These are phyloP conservation scores for Aspergillus luchuensis DNA, from an alignment of 2,329 filamentous ascomycete genomes.

Conservation along the genomic window DNA sequence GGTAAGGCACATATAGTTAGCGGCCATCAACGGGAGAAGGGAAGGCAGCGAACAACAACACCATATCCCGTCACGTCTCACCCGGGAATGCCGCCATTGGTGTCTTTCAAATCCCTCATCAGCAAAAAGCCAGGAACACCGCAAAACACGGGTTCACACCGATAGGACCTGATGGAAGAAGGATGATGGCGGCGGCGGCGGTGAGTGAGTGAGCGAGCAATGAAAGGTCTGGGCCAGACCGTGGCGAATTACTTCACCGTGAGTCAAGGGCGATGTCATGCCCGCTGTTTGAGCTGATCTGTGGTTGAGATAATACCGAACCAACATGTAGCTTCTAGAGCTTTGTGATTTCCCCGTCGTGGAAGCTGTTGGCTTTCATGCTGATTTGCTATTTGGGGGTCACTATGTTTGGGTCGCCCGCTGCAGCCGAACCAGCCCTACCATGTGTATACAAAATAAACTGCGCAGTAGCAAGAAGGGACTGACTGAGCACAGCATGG, in stretches of 20 bases:
- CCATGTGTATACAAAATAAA: background rate
- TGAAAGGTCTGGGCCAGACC: background rate
- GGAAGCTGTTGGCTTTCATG: background rate
- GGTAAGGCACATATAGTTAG: background rate
- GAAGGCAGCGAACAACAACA: background rate
- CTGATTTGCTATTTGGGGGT: background rate
- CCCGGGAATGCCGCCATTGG: background rate
- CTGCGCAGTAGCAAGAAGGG: background rate
- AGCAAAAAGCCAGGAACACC: background rate
- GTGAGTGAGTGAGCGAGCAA: background rate
- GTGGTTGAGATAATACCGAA: background rate
- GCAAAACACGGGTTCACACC: background rate
- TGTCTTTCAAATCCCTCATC: background rate
- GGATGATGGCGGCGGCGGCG: background rate
- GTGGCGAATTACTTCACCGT: slow-evolving; percentile 8
- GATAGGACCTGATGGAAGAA: background rate
- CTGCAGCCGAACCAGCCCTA: background rate
- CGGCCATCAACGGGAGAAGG: background rate
- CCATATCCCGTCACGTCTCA: background rate
- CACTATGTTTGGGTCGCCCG: background rate
- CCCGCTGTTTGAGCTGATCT: background rate
- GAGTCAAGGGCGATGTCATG: slow-evolving; percentile 6
- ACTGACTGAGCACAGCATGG: too few species aligned
- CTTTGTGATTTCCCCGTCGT: background rate
- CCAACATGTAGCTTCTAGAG: background rate